Conservation (phyloP, 257 asterid genomes). For the Solanum pinnatisectum region DNA sequence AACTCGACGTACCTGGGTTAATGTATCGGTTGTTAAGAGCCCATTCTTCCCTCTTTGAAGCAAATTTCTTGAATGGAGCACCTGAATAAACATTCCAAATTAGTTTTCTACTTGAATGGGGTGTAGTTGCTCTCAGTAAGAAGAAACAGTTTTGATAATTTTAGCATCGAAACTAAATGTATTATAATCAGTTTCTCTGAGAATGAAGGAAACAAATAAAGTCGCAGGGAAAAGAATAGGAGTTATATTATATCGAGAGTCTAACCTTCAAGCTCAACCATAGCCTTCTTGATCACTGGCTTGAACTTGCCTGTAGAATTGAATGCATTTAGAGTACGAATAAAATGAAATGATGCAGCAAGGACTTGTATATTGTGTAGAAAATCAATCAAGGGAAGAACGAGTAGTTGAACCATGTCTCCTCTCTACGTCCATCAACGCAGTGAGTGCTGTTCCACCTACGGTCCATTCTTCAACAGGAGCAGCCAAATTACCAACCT, state of each 20-base stretch:
- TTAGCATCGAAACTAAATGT: neutral
- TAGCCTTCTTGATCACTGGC: slow-evolving; percentile 99
- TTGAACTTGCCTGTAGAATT: slow-evolving; percentile 71
- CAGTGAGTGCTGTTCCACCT: slow-evolving; percentile 93
- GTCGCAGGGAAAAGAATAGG: neutral
- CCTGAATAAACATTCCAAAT: slow-evolving; percentile 27
- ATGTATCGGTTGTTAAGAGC: slow-evolving; percentile 77
- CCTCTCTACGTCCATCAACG: slow-evolving; percentile 97
- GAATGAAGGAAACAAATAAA: neutral
- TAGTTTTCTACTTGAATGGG: neutral
- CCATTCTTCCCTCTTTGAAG: slow-evolving; percentile 76
- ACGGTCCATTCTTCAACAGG: slow-evolving; percentile 89
- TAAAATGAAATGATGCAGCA: neutral
- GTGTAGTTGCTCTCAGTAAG: neutral
- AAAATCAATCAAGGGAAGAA: neutral
- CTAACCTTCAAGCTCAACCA: slow-evolving; percentile 95
- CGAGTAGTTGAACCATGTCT: slow-evolving; percentile 61
- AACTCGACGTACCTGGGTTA: slow-evolving; percentile 52
- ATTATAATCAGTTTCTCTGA: neutral
- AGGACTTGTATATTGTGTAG: neutral
- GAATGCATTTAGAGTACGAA: neutral
- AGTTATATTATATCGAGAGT: neutral
- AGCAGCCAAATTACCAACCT: slow-evolving; percentile 97
- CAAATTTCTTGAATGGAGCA: slow-evolving; percentile 86
- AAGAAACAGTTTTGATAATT: neutral